phyloP scores from a whole-genome alignment of 805 yeast species.

The Schwanniomyces polymorphus region DNA sequence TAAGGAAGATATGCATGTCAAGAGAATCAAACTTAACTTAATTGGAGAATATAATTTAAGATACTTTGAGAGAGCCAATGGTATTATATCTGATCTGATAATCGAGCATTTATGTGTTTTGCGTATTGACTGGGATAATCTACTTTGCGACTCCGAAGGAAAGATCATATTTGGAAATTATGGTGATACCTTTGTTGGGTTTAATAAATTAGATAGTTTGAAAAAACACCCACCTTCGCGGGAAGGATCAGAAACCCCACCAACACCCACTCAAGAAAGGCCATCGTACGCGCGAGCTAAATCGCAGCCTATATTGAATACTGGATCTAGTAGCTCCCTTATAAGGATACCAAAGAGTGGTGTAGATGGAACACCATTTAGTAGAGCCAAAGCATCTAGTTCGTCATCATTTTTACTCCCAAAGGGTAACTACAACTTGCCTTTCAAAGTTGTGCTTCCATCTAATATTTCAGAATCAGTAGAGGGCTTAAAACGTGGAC shows the following conservation, averaged over 20 bases:
- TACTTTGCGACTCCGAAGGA: constrained; percentile 42
- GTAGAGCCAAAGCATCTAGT: constrained; percentile 17
- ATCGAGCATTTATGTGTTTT: constrained; percentile 40
- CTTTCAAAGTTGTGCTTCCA: constrained; percentile 46
- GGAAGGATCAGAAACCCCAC: background rate
- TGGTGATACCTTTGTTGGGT: constrained; percentile 33
- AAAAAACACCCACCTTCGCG: constrained; percentile 4
- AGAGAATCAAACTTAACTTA: constrained; percentile 36
- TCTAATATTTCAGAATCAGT: constrained; percentile 50
- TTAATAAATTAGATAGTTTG: constrained; percentile 15
- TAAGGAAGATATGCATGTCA: constrained; percentile 42
- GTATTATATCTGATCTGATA: constrained; percentile 30
- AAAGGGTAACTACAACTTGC: constrained; percentile 52
- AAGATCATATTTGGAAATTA: constrained; percentile 38
- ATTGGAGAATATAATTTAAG: constrained; percentile 45
- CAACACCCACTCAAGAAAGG: constrained; percentile 8
- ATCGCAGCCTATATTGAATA: constrained; percentile 25
- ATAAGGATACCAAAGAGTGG: constrained; percentile 34
- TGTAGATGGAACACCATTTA: constrained; percentile 46
- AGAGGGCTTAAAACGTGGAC: constrained; percentile 47
- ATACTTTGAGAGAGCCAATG: constrained; percentile 34
- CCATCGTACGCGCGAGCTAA: constrained; percentile 28
- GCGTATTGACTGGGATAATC: constrained; percentile 48
- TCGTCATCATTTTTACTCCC: constrained; percentile 44
- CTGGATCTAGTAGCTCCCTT: constrained; percentile 8